Conservation (phyloP, 257 asterid species). For the Prunella vulgaris region DNA sequence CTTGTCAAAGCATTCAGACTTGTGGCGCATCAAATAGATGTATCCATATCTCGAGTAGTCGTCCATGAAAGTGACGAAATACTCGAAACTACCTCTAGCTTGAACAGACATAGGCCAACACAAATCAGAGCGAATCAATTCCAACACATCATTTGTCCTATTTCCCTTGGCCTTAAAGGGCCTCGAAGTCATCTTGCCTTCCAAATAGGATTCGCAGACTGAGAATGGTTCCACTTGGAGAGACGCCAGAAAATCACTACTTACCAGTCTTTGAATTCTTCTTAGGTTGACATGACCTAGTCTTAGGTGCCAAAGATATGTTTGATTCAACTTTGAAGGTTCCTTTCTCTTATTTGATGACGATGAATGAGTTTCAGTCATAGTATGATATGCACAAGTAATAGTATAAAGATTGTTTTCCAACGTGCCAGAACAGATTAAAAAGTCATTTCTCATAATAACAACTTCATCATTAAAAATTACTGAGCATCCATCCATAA, state of each 20-base stretch:
- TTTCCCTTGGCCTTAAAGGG: neutral
- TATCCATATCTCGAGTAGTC: too few relatives aligned
- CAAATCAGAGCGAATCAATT: neutral
- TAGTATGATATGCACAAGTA: too few relatives aligned
- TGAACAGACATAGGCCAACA: neutral
- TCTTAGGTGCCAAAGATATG: neutral
- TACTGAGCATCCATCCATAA: too few relatives aligned
- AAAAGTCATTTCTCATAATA: too few relatives aligned
- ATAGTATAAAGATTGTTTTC: neutral
- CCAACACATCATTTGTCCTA: neutral
- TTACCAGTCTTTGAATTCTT: neutral
- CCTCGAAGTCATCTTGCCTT: neutral
- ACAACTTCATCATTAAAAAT: too few relatives aligned
- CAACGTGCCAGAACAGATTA: neutral
- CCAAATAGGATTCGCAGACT: too few relatives aligned
- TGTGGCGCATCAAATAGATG: too few relatives aligned
- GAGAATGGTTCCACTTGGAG: too few relatives aligned
- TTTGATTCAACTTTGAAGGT: neutral
- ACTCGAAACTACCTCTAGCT: neutral
- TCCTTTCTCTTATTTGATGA: neutral
- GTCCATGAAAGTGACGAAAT: neutral
- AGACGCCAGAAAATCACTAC: too few relatives aligned
- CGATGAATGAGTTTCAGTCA: neutral
- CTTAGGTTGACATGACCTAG: too few relatives aligned
- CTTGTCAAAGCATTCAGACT: too few relatives aligned